phyloP scores from a whole-genome alignment of 2,329 filamentous ascomycete genomes.

The Byssochlamys sp. region DNA sequence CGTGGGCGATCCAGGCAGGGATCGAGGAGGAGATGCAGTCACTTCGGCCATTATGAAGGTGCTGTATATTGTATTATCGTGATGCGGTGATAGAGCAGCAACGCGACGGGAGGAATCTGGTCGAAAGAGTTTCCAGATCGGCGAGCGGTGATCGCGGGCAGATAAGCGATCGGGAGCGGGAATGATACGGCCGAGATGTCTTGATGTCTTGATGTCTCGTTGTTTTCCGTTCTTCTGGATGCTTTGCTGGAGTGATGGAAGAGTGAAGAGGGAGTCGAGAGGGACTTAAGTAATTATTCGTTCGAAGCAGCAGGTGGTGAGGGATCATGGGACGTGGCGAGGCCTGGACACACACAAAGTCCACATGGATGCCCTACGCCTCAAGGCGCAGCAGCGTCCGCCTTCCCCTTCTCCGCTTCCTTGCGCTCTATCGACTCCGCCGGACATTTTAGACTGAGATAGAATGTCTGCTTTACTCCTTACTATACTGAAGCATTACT shows the following conservation, averaged over 20 bases:
- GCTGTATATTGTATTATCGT: neutral
- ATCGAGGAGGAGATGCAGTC: slow-evolving; percentile 14
- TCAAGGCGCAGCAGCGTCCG: neutral
- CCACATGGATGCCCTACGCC: neutral
- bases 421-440: neutral
- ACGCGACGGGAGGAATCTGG: no score
- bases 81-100: neutral
- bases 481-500: neutral
- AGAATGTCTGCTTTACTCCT: neutral
- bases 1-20: slow-evolving; percentile 16
- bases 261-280: neutral
- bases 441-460: neutral
- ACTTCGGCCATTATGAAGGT: slow-evolving; percentile 12
- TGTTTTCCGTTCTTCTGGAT: neutral
- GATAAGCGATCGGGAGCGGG: neutral
- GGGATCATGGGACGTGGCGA: neutral
- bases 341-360: neutral
- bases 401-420: neutral
- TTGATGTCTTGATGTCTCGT: no score
- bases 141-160: neutral
- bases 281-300: neutral
- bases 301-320: neutral
- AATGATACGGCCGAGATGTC: neutral
- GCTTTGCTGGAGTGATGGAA: neutral
- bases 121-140: neutral